Evolutionary conservation across 805 yeast species (phyloP).

Genomic region (Myxozyma neglecta): DNA sequence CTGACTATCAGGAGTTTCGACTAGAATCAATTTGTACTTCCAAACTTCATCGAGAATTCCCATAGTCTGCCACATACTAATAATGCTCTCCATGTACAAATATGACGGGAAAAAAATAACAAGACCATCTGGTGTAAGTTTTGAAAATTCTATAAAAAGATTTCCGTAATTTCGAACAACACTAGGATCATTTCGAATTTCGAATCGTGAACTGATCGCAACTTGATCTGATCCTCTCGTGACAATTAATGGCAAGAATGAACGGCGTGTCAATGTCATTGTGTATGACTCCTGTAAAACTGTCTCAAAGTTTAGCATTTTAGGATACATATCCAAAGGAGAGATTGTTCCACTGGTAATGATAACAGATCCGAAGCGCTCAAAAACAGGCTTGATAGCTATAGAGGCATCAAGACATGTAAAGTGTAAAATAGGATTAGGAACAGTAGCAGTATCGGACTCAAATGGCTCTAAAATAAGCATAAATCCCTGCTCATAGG

Average conservation of each 20-base stretch:
- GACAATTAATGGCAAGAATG: constrained; percentile 92
- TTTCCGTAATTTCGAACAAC: constrained; percentile 97
- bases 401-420: constrained; percentile 97
- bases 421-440: constrained; percentile 90
- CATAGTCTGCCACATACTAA: constrained; percentile 98
- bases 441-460: constrained; percentile 91
- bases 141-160: constrained; percentile 84
- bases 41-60: constrained; percentile 97
- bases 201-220: constrained; percentile 92
- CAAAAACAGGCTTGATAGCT: constrained; percentile 96
- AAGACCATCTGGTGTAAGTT: constrained; percentile 96
- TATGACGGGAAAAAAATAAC: constrained; percentile 98
- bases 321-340: constrained; percentile 97
- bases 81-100: constrained; percentile 95
- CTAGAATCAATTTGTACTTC: constrained; percentile 92
- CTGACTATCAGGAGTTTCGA: constrained; percentile 98
- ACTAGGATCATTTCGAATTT: constrained; percentile 95
- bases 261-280: constrained; percentile 89
- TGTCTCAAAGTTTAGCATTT: constrained; percentile 90
- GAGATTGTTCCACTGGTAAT: constrained; percentile 98
- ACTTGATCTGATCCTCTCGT: constrained; percentile 99
- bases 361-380: constrained; percentile 84
- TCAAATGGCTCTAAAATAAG: constrained; percentile 94
- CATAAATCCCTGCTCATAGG: constrained; percentile 91
- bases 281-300: constrained; percentile 93